Evolutionary conservation across 2,329 filamentous ascomycete genomes (phyloP).

Genomic region (Mycosphaerella sp.): DNA sequence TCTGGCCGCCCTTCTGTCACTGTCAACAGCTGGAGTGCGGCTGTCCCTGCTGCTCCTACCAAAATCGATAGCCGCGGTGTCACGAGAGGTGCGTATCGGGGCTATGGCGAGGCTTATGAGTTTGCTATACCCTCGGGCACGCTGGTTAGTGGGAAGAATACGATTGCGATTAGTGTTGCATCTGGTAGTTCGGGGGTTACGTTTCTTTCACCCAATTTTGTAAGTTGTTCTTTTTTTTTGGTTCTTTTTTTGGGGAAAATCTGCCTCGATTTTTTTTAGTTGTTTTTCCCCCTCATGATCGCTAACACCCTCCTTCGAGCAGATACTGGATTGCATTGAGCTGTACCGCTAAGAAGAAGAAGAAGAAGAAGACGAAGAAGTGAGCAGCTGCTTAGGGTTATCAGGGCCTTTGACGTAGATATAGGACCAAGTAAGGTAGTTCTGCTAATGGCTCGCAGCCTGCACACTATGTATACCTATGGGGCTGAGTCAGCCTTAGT

Average conservation of each 20-base stretch:
- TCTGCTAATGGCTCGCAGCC: no score
- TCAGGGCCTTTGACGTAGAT: no score
- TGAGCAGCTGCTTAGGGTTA: no score
- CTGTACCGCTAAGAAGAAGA: constrained; percentile 3
- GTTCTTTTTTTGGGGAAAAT: not conserved
- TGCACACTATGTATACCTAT: no score
- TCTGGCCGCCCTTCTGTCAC: constrained; percentile 8
- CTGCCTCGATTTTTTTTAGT: not conserved
- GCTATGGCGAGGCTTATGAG: constrained; percentile 15
- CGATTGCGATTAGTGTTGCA: constrained; percentile 10
- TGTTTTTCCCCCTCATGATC: no score
- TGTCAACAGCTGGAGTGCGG: constrained; percentile 8
- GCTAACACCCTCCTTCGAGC: not conserved
- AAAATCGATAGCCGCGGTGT: constrained; percentile 16
- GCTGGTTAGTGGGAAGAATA: constrained; percentile 11
- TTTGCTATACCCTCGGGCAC: constrained; percentile 7
- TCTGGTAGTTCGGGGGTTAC: constrained; percentile 4
- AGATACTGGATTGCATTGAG: constrained; percentile 20
- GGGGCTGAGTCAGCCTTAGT: no score
- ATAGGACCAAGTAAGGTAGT: no score
- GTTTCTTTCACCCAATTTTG: constrained; percentile 16
- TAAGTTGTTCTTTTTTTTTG: not conserved
- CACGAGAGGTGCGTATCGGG: constrained; percentile 17
- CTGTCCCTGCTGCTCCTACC: constrained; percentile 4
- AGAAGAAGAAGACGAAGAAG: no score